Percentiles rank a stretch among this genome's conserved stretches.
phyloP scores from a whole-genome alignment of 306 rosid species.

The Begonia loranthoides region DNA sequence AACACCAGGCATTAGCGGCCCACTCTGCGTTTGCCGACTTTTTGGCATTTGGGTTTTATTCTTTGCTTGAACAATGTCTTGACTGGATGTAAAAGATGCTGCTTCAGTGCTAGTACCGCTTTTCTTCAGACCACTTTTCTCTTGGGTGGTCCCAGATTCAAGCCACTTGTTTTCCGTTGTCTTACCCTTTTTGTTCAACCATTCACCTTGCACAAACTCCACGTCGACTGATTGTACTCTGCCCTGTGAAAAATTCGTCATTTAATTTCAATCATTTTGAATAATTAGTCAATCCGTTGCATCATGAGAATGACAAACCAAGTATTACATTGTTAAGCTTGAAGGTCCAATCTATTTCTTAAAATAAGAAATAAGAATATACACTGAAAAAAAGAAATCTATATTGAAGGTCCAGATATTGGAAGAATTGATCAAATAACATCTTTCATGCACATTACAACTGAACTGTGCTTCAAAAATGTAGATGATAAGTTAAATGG shows the following conservation, averaged over 20 bases:
- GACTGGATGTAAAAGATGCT: slow-evolving; percentile 29
- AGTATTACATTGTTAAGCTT: slow-evolving; percentile 1
- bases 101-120: slow-evolving; percentile 20
- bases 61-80: slow-evolving; percentile 32
- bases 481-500: not conserved
- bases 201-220: slow-evolving; percentile 27
- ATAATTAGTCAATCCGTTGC: slow-evolving; percentile 29
- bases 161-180: slow-evolving; percentile 25
- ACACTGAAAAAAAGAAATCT: too few relatives aligned
- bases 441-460: not conserved
- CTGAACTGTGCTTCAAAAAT: not conserved
- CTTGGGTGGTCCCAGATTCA: slow-evolving; percentile 28
- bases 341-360: too few relatives aligned
- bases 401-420: too few relatives aligned
- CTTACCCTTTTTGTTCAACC: slow-evolving; percentile 28
- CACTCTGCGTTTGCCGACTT: slow-evolving; percentile 73
- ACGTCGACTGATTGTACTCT: slow-evolving; percentile 26
- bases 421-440: too few relatives aligned
- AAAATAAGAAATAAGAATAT: too few relatives aligned
- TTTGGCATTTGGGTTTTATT: slow-evolving; percentile 34
- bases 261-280: slow-evolving; percentile 34
- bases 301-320: slow-evolving; percentile 29
- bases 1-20: slow-evolving; percentile 64
- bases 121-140: slow-evolving; percentile 31
- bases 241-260: slow-evolving; percentile 25